Conservation (phyloP, 495 filamentous ascomycete species). For the Filosporella fistucella region DNA sequence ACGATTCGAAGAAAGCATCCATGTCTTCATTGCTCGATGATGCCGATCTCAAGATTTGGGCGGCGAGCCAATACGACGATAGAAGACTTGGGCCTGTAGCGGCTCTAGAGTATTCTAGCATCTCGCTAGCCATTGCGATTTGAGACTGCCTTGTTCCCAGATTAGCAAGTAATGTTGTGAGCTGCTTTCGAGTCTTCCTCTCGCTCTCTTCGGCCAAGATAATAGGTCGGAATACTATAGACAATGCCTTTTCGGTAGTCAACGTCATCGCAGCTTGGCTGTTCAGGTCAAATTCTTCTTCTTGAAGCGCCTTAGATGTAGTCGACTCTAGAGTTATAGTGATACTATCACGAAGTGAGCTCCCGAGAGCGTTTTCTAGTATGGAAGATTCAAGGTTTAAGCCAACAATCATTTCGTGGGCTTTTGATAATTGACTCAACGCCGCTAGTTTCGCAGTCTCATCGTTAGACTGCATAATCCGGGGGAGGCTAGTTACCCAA, state of each 20-base stretch:
- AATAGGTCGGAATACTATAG: constrained; percentile 52
- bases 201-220: constrained; percentile 63
- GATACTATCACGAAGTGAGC: constrained; percentile 58
- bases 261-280: constrained; percentile 21
- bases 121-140: constrained; percentile 44
- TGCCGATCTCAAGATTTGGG: constrained; percentile 60
- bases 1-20: constrained; percentile 61
- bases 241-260: constrained; percentile 21
- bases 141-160: constrained; percentile 39
- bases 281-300: constrained; percentile 21
- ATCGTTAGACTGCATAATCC: constrained; percentile 81
- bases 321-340: constrained; percentile 35
- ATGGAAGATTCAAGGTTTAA: constrained; percentile 64
- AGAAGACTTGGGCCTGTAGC: constrained; percentile 51
- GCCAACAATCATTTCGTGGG: constrained; percentile 62
- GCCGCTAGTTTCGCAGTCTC: constrained; percentile 68
- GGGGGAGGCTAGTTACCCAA: constrained; percentile 76
- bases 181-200: constrained; percentile 50
- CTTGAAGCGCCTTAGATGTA: constrained; percentile 3
- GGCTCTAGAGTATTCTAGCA: constrained; percentile 54
- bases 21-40: constrained; percentile 44
- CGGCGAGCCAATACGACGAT: constrained; percentile 77
- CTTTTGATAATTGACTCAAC: constrained; percentile 67
- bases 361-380: constrained; percentile 62
- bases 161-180: constrained; percentile 39